A percentile compares a stretch with the other conserved stretches of the same genome.
Conservation (phyloP, 257 asterid genomes). For the Primulina huaijiensis region DNA sequence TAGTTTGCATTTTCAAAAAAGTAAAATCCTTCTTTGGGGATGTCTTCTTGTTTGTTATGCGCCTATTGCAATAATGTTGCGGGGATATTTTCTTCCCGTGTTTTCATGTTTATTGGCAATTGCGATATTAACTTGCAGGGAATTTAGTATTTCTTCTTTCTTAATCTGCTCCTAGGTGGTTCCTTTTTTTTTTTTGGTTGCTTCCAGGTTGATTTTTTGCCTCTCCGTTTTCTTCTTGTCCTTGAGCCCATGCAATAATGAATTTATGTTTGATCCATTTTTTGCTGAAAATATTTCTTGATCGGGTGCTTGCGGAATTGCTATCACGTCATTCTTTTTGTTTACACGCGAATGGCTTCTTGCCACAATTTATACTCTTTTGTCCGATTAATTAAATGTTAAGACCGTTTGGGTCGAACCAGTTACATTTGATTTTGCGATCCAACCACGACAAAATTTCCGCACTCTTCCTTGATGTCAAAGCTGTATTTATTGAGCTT, state of each 20-base stretch:
- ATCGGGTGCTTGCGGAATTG: slow-evolving; percentile 14
- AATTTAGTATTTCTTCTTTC: not conserved
- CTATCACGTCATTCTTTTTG: slow-evolving; percentile 3
- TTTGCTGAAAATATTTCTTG: not conserved
- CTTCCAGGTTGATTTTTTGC: not conserved
- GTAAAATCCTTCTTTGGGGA: slow-evolving; percentile 9
- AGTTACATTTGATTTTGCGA: not conserved
- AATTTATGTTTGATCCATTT: not conserved
- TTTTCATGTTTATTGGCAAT: not conserved
- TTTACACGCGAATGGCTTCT: not conserved
- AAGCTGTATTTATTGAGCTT: not conserved
- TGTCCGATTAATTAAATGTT: not conserved
- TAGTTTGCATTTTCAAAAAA: slow-evolving; percentile 16
- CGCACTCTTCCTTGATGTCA: not conserved
- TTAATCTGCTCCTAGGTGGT: not conserved
- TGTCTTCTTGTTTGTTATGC: not conserved
- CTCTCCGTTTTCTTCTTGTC: not conserved
- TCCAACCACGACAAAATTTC: not conserved
- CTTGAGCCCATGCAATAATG: not conserved
- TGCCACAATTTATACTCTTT: not conserved
- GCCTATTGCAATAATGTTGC: not conserved
- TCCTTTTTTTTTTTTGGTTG: not conserved
- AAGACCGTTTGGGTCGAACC: not conserved
- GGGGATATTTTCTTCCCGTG: not conserved
- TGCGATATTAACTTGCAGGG: not conserved